Base-by-base conservation (phyloP, 176 grass and related monocot species). In the Musa schizocarpa region DNA sequence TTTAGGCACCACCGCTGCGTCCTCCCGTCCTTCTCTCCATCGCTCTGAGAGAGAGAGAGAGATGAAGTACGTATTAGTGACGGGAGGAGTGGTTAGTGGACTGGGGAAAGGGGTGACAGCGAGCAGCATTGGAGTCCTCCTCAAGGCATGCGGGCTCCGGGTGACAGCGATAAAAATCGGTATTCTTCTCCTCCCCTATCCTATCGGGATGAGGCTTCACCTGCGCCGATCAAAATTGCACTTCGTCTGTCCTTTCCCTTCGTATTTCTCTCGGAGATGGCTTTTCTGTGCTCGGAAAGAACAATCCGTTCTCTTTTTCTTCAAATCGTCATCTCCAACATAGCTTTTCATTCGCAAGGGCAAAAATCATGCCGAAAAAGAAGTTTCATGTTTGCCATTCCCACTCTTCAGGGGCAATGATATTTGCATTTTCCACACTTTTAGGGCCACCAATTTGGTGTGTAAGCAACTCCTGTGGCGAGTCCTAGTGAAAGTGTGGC, bases 51-150 rank as follows among this genome's bases (percentile, higher is more conserved):
- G 48, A 52, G 43, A 13, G 12, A 19, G 25, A 13, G 29, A 61
- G 57, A 73, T 75, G 73, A 75, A 75, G 54, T 75, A 59, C 55
- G 53, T 75, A 29, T 9, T 75, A 8, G 73, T 75, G 22, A 75
- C 73, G 13, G 73, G 73, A 48, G 73, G 73, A 59, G 73, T 75
- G 73, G 73, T 75, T 2, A 75, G 73, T 34, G 73, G 73, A 12
- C 73, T 75, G 54, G 73, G 73, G 26, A 75, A 75, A 59, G 54
- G 73, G 73, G 73, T 75, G 73, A 75, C 73, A 17, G 73, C 54
- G 9, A 75, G 73, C 73, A 75, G 73, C 53, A 75, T 75, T 43
- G 73, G 73, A 29, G 73, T 75, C 54, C 24, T 75, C 55, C 73
- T 75, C 73, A 75, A 75, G 25, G 54, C 54, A 25, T 75, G 73